phyloP scores from a whole-genome alignment of 106 monocot genomes.

The Acorus gramineus region DNA sequence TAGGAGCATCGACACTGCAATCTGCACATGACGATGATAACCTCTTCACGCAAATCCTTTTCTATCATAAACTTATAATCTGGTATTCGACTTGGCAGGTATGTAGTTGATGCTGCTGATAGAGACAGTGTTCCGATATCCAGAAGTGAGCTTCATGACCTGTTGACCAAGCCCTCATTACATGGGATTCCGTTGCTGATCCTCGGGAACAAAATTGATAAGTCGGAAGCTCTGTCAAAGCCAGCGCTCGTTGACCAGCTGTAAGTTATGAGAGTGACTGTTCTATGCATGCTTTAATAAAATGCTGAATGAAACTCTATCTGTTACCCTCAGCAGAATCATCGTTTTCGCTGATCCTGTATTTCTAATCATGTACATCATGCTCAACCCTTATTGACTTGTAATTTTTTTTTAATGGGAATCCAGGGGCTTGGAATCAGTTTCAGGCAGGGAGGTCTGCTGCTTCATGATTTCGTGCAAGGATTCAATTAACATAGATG shows the following conservation, averaged over 20 bases:
- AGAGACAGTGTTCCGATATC: conserved; percentile 77
- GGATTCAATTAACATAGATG: conserved; percentile 28
- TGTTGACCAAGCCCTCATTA: conserved; percentile 69
- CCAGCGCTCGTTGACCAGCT: conserved; percentile 81
- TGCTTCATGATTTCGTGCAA: conserved; percentile 35
- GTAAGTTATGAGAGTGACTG: conserved; percentile 28
- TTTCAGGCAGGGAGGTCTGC: conserved; percentile 18
- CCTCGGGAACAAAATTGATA: conserved; percentile 93
- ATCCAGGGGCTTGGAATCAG: conserved; percentile 8
- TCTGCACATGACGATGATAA: background rate
- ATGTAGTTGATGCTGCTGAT: conserved; percentile 87
- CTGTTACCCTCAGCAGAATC: too few relatives aligned
- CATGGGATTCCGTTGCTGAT: conserved; percentile 77
- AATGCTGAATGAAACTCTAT: too few relatives aligned
- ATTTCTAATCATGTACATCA: too few relatives aligned
- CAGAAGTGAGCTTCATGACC: conserved; percentile 76
- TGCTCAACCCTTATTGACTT: too few relatives aligned
- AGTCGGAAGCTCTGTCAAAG: conserved; percentile 84
- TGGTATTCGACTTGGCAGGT: conserved; percentile 19
- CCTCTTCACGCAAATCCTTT: background rate
- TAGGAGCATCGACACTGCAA: background rate
- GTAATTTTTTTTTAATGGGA: background rate
- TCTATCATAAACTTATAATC: background rate
- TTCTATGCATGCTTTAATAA: too few relatives aligned
- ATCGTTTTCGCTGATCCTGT: too few relatives aligned